phyloP scores from a whole-genome alignment of 495 filamentous ascomycete genomes.

The Talaromyces adpressus region DNA sequence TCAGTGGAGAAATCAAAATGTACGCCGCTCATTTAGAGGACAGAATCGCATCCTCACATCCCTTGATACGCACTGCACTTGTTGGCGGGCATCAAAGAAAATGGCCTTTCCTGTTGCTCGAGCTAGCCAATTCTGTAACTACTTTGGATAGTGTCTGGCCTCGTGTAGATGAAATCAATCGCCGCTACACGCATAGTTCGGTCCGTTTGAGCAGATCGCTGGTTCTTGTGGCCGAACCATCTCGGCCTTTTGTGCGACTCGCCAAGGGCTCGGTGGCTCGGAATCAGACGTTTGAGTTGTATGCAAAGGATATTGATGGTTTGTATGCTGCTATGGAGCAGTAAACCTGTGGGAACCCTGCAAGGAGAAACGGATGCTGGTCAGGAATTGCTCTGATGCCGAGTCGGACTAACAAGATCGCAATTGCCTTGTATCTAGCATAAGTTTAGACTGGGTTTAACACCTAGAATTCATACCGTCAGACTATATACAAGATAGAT shows the following conservation, averaged over 20 bases:
- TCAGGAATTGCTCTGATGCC: background rate
- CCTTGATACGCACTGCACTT: background rate
- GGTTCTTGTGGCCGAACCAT: background rate
- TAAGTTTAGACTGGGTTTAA: background rate
- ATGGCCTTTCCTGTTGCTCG: constrained; percentile 4
- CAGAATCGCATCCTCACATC: background rate
- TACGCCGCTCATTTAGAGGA: constrained; percentile 1
- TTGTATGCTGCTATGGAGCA: constrained; percentile 2
- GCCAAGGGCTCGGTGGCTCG: constrained; percentile 4
- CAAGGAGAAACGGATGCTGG: background rate
- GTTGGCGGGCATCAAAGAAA: constrained; percentile 6
- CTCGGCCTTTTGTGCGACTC: constrained; percentile 1
- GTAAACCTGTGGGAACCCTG: background rate
- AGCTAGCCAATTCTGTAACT: background rate
- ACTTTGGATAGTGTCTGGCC: background rate
- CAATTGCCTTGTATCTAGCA: background rate
- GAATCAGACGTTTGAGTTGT: constrained; percentile 4
- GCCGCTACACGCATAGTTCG: background rate
- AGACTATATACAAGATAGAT: background rate
- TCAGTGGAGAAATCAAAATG: constrained; percentile 9
- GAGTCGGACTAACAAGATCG: no score
- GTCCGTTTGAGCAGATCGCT: constrained; percentile 1
- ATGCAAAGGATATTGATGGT: background rate
- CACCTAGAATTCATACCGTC: background rate
- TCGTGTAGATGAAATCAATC: background rate